Evolutionary conservation across 2,329 filamentous ascomycete species (phyloP), one percentile per base, ranked within the genome.

Genomic region (Ramularia collo-cygni): DNA sequence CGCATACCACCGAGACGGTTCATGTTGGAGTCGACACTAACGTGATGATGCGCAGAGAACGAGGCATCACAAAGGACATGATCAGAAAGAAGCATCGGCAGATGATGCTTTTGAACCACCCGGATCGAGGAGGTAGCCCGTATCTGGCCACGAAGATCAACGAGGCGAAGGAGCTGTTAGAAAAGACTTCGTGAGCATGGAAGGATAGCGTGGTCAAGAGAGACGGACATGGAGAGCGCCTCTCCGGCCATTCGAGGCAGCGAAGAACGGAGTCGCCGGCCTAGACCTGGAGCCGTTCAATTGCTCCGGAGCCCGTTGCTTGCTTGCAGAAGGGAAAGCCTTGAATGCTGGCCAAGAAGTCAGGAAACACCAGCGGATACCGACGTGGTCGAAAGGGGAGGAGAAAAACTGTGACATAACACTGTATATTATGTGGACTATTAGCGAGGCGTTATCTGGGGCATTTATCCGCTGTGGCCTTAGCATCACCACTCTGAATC

Each of bases 141-240:
- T 98, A 96, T 62, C 70, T 98, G 31, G 92, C 92, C 10, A 95
- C 89, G 38, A 98, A 98, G 67, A 84, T 98, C 62, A 98, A 98
- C 68, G 92, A 98, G 65, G 92, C 92, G 28, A 98, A 98, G 67
- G 90, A 96, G 63, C 78, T 96, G 48, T 63, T 98, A 52, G 92
- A 98, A 63, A 95, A 95, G 53, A 33, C 31, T 29, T 38, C 31
- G 12, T 17, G 37, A 27, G n/a, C n/a, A n/a, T n/a, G n/a, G 15
- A 8, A 19, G 28, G 6, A 8, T 18, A 6, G 16, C 8, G 10
- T n/a, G n/a, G n/a, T n/a, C n/a, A 18, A 33, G 31, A 16, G 19
- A n/a, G 8, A 17, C 13, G n/a, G 31, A 33, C 19, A 33, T 33
- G 21, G 21, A 24, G 21, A 24, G 6, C 6, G 6, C 6, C 21